Evolutionary conservation across 768 basidiomycete genomes (phyloP).

Genomic region (Lentinula sp.): DNA sequence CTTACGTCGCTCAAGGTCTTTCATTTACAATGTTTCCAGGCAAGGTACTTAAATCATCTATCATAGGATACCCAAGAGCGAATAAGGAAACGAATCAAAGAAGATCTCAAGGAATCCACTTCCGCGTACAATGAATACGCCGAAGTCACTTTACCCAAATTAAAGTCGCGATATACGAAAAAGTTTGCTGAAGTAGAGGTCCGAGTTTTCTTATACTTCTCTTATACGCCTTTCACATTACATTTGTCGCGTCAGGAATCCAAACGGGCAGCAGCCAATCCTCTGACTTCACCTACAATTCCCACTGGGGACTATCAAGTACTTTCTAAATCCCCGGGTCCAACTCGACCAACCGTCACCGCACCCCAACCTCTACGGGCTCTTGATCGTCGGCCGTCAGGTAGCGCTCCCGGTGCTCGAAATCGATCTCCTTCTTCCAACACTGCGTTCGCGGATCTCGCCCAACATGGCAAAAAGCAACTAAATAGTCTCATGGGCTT

Average conservation of each 20-base stretch:
- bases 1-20: slow-evolving; percentile 62
- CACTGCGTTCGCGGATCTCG: slow-evolving; percentile 80
- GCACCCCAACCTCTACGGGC: slow-evolving; percentile 73
- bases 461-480: slow-evolving; percentile 86
- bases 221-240: not conserved
- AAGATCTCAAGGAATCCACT: slow-evolving; percentile 81
- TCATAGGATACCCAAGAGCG: slow-evolving; percentile 83
- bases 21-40: not conserved
- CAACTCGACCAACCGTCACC: slow-evolving; percentile 50
- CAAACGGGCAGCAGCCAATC: slow-evolving; percentile 39
- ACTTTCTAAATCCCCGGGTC: slow-evolving; percentile 35
- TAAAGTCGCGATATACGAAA: slow-evolving; percentile 75
- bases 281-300: slow-evolving; percentile 24
- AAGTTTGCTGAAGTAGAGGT: slow-evolving; percentile 90
- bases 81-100: slow-evolving; percentile 87
- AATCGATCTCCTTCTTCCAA: slow-evolving; percentile 80
- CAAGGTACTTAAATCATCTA: not conserved
- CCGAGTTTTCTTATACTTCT: slow-evolving; percentile 7
- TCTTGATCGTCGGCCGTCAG: slow-evolving; percentile 69
- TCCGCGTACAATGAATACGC: slow-evolving; percentile 75
- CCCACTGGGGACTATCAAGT: slow-evolving; percentile 28
- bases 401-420: slow-evolving; percentile 43
- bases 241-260: slow-evolving; percentile 47
- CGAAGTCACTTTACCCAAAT: slow-evolving; percentile 70
- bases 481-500: slow-evolving; percentile 83